These are phyloP conservation scores for Pleurotus djamor DNA, from an alignment of 768 basidiomycete species.

Conservation along the genomic window DNA sequence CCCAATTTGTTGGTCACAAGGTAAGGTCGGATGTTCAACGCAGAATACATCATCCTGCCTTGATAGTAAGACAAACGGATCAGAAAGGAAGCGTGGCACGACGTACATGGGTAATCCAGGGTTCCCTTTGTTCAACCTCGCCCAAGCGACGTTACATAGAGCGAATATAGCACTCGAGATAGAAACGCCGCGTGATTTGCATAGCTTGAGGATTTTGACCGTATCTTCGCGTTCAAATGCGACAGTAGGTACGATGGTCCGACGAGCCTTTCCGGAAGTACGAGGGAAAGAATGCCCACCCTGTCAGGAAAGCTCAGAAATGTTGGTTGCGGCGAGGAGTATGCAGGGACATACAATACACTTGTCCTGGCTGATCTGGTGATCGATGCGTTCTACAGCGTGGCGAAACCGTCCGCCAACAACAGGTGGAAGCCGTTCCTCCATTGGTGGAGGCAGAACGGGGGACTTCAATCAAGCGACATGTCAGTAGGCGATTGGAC, in stretches of 20 bases:
- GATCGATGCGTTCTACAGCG: constrained; percentile 54
- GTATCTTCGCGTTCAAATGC: constrained; percentile 56
- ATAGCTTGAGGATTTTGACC: constrained; percentile 60
- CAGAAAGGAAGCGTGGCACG: not conserved
- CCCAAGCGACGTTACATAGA: constrained; percentile 75
- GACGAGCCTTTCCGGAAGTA: constrained; percentile 37
- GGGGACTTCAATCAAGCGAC: constrained; percentile 4
- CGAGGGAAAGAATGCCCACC: constrained; percentile 76
- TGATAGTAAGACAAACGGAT: not conserved
- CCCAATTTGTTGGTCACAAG: constrained; percentile 37
- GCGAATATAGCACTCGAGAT: constrained; percentile 77
- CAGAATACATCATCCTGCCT: constrained; percentile 79
- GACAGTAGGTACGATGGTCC: constrained; percentile 70
- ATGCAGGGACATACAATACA: constrained; percentile 41
- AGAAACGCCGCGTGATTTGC: constrained; percentile 71
- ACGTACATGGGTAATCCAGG: constrained; percentile 53
- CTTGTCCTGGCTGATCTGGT: constrained; percentile 48
- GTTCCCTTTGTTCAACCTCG: constrained; percentile 39
- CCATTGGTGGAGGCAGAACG: constrained; percentile 38
- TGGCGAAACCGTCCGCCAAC: constrained; percentile 35
- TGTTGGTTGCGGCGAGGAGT: constrained; percentile 1
- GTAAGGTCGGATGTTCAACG: constrained; percentile 74
- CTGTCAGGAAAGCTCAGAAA: constrained; percentile 24
- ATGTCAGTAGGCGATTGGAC: not conserved
- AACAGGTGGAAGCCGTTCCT: constrained; percentile 41